Evolutionary conservation across 345 rosid genomes (phyloP).

Genomic region (Murraya koenigii): DNA sequence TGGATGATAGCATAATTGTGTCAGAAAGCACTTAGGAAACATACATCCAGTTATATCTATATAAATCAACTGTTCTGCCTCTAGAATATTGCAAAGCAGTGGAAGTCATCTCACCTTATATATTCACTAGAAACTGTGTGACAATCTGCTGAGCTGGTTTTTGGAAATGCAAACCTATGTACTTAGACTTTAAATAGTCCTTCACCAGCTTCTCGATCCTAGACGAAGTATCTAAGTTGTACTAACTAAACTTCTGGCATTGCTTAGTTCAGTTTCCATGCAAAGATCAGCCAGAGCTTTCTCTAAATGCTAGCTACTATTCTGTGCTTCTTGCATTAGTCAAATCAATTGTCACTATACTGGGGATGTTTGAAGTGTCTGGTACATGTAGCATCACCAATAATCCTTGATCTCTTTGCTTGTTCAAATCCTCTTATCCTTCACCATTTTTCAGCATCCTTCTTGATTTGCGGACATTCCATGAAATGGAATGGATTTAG

Average conservation of each 20-base stretch:
- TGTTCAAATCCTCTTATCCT: background rate
- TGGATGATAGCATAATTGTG: background rate
- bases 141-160: background rate
- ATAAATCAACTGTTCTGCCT: background rate
- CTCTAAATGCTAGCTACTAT: background rate
- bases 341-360: background rate
- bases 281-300: background rate
- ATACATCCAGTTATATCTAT: background rate
- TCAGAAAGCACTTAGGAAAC: background rate
- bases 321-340: background rate
- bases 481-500: background rate
- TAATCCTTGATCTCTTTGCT: background rate
- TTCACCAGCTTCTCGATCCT: background rate
- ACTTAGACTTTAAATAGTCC: background rate
- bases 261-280: background rate
- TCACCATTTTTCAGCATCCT: background rate
- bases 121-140: background rate
- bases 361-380: background rate
- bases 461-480: too few relatives aligned
- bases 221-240: background rate
- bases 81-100: background rate
- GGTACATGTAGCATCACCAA: background rate
- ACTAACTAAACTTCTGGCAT: background rate
- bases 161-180: background rate
- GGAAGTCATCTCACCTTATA: background rate